A percentile compares a stretch with the other conserved stretches of the same genome.
Evolutionary conservation across 164 flowering plant species (phyloP).

Genomic region (Vitis riparia): DNA sequence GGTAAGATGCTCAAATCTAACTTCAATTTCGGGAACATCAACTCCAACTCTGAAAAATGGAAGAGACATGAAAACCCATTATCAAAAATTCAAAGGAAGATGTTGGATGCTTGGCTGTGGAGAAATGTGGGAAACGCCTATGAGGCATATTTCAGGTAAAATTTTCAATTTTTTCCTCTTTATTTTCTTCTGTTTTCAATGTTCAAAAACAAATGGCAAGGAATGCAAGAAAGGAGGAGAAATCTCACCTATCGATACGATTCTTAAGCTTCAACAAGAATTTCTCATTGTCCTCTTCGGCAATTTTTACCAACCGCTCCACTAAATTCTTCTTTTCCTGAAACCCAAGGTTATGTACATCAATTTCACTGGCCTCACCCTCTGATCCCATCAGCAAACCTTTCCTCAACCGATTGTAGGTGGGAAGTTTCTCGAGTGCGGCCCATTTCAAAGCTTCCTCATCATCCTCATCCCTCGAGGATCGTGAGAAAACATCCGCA

Average conservation of each 20-base stretch:
- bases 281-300: constrained; percentile 53
- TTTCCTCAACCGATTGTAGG: constrained; percentile 35
- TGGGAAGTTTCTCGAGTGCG: constrained; percentile 30
- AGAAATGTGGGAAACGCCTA: too few species aligned
- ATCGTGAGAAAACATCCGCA: constrained; percentile 24
- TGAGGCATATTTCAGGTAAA: too few species aligned
- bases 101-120: too few species aligned
- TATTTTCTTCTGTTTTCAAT: background rate
- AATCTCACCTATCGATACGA: constrained; percentile 39
- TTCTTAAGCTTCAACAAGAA: constrained; percentile 51
- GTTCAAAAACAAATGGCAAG: background rate
- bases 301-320: constrained; percentile 37
- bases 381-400: constrained; percentile 26
- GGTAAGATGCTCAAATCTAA: constrained; percentile 44
- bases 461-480: constrained; percentile 42
- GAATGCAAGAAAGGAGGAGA: background rate
- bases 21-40: constrained; percentile 44
- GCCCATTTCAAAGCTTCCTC: constrained; percentile 81
- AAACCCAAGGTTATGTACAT: constrained; percentile 29
- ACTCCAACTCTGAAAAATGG: constrained; percentile 41
- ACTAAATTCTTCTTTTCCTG: constrained; percentile 37
- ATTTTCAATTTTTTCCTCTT: too few species aligned
- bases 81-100: background rate
- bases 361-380: constrained; percentile 32
- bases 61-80: background rate